Conservation (phyloP, 768 basidiomycete species). For the Sarcodon sp. region DNA sequence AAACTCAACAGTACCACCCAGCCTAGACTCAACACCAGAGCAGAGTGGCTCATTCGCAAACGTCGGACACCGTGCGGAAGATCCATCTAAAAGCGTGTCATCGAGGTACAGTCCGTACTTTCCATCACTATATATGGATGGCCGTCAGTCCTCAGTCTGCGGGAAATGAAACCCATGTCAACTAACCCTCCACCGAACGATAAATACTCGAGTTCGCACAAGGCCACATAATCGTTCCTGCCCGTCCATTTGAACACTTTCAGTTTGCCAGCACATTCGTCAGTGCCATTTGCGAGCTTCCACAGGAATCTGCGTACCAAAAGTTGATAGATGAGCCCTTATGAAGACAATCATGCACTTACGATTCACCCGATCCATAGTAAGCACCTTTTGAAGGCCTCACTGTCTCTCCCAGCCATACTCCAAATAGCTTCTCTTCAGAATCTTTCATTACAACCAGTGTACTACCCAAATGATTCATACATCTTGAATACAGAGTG, state of each 20-base stretch:
- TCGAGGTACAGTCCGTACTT: conserved; percentile 86
- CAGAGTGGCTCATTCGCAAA: conserved; percentile 83
- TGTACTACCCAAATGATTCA: conserved; percentile 29
- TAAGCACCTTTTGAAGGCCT: conserved; percentile 49
- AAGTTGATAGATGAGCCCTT: no score
- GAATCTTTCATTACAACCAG: conserved; percentile 59
- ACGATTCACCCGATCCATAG: conserved; percentile 88
- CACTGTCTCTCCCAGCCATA: conserved; percentile 69
- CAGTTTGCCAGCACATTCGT: conserved; percentile 17
- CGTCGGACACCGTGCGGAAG: conserved; percentile 74
- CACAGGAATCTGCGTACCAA: conserved; percentile 47
- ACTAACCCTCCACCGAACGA: conserved; percentile 90
- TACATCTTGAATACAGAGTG: conserved; percentile 69
- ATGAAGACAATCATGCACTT: conserved; percentile 7
- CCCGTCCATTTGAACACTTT: conserved; percentile 77
- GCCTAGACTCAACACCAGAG: conserved; percentile 24
- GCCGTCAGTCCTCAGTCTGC: conserved; percentile 3
- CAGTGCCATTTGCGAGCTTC: conserved; percentile 33
- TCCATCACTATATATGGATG: conserved; percentile 43
- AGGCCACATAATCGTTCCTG: conserved; percentile 78
- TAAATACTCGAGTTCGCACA: conserved; percentile 70
- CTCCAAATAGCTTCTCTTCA: conserved; percentile 61
- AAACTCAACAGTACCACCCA: conserved; percentile 49
- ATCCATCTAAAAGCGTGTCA: conserved; percentile 67
- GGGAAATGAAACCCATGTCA: not conserved